Evolutionary conservation across 129 eudicot genomes (phyloP).

Genomic region (Escallonia rubra): DNA sequence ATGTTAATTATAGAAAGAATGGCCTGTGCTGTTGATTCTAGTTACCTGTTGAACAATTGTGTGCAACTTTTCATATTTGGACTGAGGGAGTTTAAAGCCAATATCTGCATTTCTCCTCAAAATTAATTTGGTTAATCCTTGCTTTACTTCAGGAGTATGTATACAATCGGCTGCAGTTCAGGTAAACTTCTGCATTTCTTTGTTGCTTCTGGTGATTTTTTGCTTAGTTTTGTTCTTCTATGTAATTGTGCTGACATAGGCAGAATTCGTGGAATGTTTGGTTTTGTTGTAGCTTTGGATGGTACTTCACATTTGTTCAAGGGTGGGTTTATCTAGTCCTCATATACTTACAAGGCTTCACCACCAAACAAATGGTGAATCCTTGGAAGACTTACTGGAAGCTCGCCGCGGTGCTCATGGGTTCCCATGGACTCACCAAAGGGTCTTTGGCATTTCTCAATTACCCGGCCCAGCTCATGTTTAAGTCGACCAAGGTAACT

Average conservation of each 20-base stretch:
- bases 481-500: constrained; percentile 87
- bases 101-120: background rate
- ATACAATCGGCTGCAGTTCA: constrained; percentile 76
- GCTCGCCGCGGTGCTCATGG: constrained; percentile 91
- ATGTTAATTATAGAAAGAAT: too few species aligned
- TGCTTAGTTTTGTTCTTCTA: too few species aligned
- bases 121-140: background rate
- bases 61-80: too few species aligned
- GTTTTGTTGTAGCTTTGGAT: constrained; percentile 56
- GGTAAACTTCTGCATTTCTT: constrained; percentile 25
- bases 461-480: constrained; percentile 93
- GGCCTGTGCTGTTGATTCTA: too few species aligned
- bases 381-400: constrained; percentile 93
- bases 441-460: constrained; percentile 86
- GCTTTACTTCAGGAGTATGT: constrained; percentile 70
- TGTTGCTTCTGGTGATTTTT: background rate
- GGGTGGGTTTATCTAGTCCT: constrained; percentile 76
- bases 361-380: constrained; percentile 89
- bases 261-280: background rate
- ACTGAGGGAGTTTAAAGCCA: too few species aligned
- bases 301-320: constrained; percentile 91
- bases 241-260: too few species aligned
- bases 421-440: constrained; percentile 94
- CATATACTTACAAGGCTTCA: constrained; percentile 81
- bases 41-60: too few species aligned